Conservation (phyloP, 257 asterid genomes). For the Mentha longifolia region DNA sequence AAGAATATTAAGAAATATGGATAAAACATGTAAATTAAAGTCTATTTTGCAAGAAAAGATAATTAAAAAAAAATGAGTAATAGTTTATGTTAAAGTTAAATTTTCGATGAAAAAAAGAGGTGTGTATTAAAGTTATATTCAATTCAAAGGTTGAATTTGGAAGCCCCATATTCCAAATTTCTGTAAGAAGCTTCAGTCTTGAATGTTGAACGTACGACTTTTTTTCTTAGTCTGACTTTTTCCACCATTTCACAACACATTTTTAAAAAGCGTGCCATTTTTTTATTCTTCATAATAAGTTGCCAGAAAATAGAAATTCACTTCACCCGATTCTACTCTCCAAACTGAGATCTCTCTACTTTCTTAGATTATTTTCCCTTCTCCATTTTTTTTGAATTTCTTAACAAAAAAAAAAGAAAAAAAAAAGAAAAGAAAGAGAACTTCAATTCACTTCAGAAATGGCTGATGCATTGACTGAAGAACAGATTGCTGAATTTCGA, state of each 20-base stretch:
- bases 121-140: background rate
- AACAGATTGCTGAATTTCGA: slow-evolving; percentile 57
- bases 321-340: slow-evolving; percentile 5
- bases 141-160: slow-evolving; percentile 39
- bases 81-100: background rate
- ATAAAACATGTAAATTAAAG: no score
- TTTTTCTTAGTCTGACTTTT: slow-evolving; percentile 33
- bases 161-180: slow-evolving; percentile 24
- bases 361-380: no score
- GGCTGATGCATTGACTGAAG: slow-evolving; percentile 56
- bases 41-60: no score
- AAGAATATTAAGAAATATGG: no score
- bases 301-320: no score
- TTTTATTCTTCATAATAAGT: slow-evolving; percentile 14
- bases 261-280: slow-evolving; percentile 18
- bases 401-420: no score
- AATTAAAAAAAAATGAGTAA: background rate
- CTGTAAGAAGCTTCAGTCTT: slow-evolving; percentile 34
- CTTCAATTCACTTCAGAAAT: slow-evolving; percentile 25
- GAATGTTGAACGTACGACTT: slow-evolving; percentile 32
- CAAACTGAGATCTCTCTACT: background rate
- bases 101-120: no score
- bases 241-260: slow-evolving; percentile 29
- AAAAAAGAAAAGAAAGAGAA: background rate
- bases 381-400: background rate